Evolutionary conservation across 768 basidiomycete species (phyloP).

Genomic region (Cystofilobasidium ferigula): DNA sequence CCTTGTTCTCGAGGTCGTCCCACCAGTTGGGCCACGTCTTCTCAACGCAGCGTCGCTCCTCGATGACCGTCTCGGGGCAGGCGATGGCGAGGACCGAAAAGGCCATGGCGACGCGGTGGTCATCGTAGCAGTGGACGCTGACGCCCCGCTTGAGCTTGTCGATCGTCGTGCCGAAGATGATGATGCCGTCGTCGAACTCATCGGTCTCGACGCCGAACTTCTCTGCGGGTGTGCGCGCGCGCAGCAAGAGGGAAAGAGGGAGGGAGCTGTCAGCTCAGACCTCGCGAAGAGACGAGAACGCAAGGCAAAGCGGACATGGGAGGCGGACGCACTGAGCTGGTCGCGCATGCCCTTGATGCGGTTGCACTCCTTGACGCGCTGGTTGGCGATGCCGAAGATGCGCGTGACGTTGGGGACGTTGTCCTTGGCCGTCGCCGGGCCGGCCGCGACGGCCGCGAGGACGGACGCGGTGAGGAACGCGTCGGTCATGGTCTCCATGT

Average conservation of each 20-base stretch:
- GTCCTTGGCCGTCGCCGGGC: conserved; percentile 31
- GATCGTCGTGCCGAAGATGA: conserved; percentile 69
- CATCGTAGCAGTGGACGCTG: conserved; percentile 90
- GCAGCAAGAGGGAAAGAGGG: not conserved
- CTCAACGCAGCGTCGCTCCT: conserved; percentile 95
- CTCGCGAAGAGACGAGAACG: not conserved
- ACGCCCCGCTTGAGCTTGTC: conserved; percentile 55
- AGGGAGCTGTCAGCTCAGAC: not conserved
- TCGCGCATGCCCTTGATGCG: conserved; percentile 94
- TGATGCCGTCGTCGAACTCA: conserved; percentile 85
- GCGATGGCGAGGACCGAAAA: conserved; percentile 78
- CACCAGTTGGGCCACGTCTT: conserved; percentile 99
- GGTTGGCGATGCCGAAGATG: conserved; percentile 91
- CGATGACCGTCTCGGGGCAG: conserved; percentile 60
- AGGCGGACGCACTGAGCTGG: conserved; percentile 55
- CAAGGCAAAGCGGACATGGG: not conserved
- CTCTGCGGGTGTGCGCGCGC: conserved; percentile 42
- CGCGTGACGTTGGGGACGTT: conserved; percentile 50
- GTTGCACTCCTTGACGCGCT: conserved; percentile 97
- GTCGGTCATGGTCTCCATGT: conserved; percentile 99
- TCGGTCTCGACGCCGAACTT: conserved; percentile 90
- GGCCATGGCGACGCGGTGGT: conserved; percentile 97
- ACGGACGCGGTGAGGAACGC: conserved; percentile 94
- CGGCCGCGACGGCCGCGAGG: conserved; percentile 67
- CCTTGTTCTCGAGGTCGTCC: conserved; percentile 95